phyloP scores from a whole-genome alignment of 2,329 filamentous ascomycete species.

The Nothophaeocryptopus gaeumannii region DNA sequence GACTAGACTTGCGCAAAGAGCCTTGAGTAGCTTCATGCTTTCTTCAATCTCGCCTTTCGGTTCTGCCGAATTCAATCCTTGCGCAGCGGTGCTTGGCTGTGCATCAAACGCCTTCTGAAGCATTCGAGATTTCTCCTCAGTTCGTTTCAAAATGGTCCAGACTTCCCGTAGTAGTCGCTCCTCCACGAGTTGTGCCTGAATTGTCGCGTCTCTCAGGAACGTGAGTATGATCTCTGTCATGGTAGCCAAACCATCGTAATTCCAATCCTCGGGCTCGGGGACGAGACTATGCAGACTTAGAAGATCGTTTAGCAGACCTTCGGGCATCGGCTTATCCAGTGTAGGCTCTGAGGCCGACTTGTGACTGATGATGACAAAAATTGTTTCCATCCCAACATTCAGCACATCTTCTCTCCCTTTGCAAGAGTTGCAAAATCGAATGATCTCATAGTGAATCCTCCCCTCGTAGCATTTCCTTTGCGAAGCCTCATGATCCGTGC shows the following conservation, averaged over 20 bases:
- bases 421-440: slow-evolving; percentile 13
- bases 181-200: slow-evolving; percentile 24
- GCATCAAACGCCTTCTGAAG: slow-evolving; percentile 3
- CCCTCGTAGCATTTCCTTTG: slow-evolving; percentile 26
- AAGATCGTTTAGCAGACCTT: slow-evolving; percentile 12
- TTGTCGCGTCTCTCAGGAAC: slow-evolving; percentile 25
- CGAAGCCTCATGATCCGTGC: slow-evolving; percentile 34
- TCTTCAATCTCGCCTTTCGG: background rate
- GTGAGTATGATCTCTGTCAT: slow-evolving; percentile 25
- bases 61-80: background rate
- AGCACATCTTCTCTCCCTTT: background rate
- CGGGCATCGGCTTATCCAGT: slow-evolving; percentile 9
- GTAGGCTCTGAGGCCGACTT: slow-evolving; percentile 16
- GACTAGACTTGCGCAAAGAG: slow-evolving; percentile 25
- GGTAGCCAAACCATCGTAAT: slow-evolving; percentile 25
- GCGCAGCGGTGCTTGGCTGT: background rate
- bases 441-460: slow-evolving; percentile 18
- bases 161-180: slow-evolving; percentile 14
- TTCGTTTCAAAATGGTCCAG: slow-evolving; percentile 24
- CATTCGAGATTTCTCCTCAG: slow-evolving; percentile 4
- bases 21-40: slow-evolving; percentile 1
- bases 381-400: slow-evolving; percentile 21
- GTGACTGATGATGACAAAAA: slow-evolving; percentile 29
- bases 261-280: slow-evolving; percentile 5
- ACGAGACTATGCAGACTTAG: slow-evolving; percentile 16